A percentile compares a stretch with the other conserved stretches of the same genome.
Evolutionary conservation across 306 rosid species (phyloP).

Genomic region (Ziziphus jujuba): DNA sequence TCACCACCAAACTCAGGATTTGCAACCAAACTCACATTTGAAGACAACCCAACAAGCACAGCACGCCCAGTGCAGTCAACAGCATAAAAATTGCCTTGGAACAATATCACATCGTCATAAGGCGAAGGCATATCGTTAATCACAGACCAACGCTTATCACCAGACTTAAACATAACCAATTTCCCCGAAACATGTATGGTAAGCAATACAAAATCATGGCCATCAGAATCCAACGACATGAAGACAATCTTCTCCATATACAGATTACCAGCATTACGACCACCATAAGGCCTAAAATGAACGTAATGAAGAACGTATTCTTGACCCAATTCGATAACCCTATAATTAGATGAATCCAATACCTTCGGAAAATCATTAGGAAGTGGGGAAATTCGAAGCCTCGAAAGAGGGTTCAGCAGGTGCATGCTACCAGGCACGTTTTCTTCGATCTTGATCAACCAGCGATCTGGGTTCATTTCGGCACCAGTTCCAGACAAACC

Average conservation of each 20-base stretch:
- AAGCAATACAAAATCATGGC: slow-evolving; percentile 40
- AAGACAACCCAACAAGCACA: slow-evolving; percentile 41
- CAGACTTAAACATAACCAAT: slow-evolving; percentile 54
- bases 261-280: slow-evolving; percentile 38
- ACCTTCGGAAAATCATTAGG: slow-evolving; percentile 35
- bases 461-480: slow-evolving; percentile 15
- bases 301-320: slow-evolving; percentile 47
- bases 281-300: slow-evolving; percentile 26
- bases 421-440: slow-evolving; percentile 19
- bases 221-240: slow-evolving; percentile 26
- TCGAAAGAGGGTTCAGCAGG: slow-evolving; percentile 47
- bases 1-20: slow-evolving; percentile 85
- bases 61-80: slow-evolving; percentile 68
- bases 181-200: slow-evolving; percentile 83
- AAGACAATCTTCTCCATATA: slow-evolving; percentile 74
- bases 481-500: not conserved
- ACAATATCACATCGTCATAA: slow-evolving; percentile 69
- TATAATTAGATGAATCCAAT: slow-evolving; percentile 35
- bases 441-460: slow-evolving; percentile 52
- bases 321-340: slow-evolving; percentile 42
- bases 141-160: slow-evolving; percentile 56
- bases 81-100: slow-evolving; percentile 45
- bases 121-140: slow-evolving; percentile 62
- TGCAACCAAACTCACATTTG: slow-evolving; percentile 37
- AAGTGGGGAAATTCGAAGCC: slow-evolving; percentile 23